Evolutionary conservation across 805 yeast species (phyloP), one percentile per base, ranked within the genome.

Genomic region (Metschnikowia anglica): DNA sequence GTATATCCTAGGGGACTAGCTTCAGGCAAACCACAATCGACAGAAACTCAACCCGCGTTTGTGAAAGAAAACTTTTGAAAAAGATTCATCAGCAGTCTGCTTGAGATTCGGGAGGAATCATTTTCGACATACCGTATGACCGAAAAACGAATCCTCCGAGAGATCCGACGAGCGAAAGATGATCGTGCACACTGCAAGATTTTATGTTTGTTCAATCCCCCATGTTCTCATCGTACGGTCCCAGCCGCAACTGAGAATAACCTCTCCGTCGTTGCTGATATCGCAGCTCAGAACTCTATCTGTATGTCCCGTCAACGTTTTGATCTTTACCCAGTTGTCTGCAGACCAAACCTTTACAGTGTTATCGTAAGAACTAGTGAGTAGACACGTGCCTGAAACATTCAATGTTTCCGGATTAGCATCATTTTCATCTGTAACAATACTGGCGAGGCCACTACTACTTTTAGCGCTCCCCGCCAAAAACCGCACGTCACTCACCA

Each of bases 211-310:
- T 2, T 6, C 8, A 16, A 19, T 17, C 5, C 36, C 41, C 88
- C 88, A 85, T 32, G 85, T 41, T 56, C 85, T 85, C 3, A 88
- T 72, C 5, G 86, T 72, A 41, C 93, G 73, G 59, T 89, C 96
- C 96, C 96, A 89, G 16, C 96, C 90, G 37, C 87, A 75, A 34
- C 84, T 76, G 1, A 78, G 73, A 1, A 89, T 62, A 25, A 46
- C 55, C 6, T 64, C 53, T 6, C 74, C 74, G 41, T 72, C 66
- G 1, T 50, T 42, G 9, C 72, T 58, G 1, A 83, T 54, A 56
- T 85, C 95, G 36, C 85, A 74, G 43, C 82, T 67, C 83, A 89
- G 79, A 3, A 88, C 79, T 53, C 84, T 83, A 46, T 86, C 95
- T 5, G 74, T 62, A 41, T 66, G 73, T 24, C 81, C 83, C 8